These are phyloP conservation scores for Parastagonospora avenae DNA, from an alignment of 2,329 filamentous ascomycete genomes.

Conservation along the genomic window DNA sequence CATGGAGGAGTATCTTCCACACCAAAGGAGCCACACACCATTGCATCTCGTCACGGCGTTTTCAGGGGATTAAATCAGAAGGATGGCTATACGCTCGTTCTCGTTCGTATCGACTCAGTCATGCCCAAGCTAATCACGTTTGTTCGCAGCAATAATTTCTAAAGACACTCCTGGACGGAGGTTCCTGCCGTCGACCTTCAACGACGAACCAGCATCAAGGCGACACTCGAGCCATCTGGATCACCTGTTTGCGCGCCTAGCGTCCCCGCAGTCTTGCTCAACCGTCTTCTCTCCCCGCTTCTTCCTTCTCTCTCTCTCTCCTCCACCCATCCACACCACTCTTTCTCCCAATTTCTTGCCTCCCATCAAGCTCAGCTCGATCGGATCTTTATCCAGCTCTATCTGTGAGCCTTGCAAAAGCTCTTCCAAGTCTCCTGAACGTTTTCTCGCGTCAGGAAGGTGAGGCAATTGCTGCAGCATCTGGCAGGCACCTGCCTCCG, in stretches of 20 bases:
- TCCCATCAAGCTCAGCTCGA: neutral
- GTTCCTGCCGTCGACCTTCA: conserved; percentile 22
- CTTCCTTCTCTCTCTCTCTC: conserved; percentile 4
- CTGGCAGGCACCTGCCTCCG: neutral
- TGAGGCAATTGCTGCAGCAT: neutral
- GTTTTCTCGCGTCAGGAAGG: neutral
- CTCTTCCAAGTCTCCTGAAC: neutral
- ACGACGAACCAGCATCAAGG: conserved; percentile 13
- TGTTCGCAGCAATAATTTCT: conserved; percentile 35
- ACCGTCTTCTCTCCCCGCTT: conserved; percentile 11
- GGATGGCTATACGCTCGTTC: neutral
- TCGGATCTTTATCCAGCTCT: neutral
- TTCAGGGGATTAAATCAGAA: too few relatives aligned
- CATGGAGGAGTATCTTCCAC: too few relatives aligned
- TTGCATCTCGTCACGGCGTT: too few relatives aligned
- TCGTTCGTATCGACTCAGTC: neutral
- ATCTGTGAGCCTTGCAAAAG: neutral
- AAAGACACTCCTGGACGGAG: conserved; percentile 21
- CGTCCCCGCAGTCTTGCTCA: conserved; percentile 8
- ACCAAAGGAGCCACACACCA: neutral
- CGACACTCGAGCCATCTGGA: conserved; percentile 20
- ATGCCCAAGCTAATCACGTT: conserved; percentile 22
- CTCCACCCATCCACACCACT: conserved; percentile 1
- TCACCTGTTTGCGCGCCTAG: conserved; percentile 13
- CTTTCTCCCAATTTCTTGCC: neutral